Conservation (phyloP, 257 asterid species). For the Thymus quinquecostatus region DNA sequence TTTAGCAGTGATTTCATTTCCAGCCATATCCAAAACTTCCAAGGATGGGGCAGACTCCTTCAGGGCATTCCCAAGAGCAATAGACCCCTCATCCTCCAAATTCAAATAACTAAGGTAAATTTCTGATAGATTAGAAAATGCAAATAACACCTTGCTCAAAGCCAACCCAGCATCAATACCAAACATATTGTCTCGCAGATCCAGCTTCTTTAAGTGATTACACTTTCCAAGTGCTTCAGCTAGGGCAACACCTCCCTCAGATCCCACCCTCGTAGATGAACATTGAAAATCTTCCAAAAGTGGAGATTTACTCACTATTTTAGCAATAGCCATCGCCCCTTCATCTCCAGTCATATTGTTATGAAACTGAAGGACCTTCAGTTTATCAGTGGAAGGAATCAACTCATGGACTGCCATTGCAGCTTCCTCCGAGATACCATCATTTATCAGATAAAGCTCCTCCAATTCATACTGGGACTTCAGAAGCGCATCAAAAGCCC, state of each 20-base stretch:
- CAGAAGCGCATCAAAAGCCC: constrained; percentile 76
- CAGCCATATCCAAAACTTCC: constrained; percentile 85
- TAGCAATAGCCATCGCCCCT: constrained; percentile 82
- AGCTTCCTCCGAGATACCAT: constrained; percentile 93
- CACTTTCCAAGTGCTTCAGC: constrained; percentile 71
- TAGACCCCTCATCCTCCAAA: constrained; percentile 82
- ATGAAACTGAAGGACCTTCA: constrained; percentile 77
- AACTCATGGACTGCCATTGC: constrained; percentile 74
- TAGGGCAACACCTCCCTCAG: constrained; percentile 82
- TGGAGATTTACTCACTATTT: constrained; percentile 60
- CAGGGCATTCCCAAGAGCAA: constrained; percentile 70
- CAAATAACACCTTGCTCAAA: constrained; percentile 55
- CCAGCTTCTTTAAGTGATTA: constrained; percentile 67
- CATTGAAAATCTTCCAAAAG: constrained; percentile 79
- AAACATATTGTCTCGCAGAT: constrained; percentile 90
- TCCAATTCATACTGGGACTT: constrained; percentile 72
- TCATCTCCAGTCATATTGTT: constrained; percentile 95
- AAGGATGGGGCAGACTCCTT: constrained; percentile 71
- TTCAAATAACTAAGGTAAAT: constrained; percentile 85
- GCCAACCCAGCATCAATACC: constrained; percentile 80
- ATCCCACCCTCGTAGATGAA: constrained; percentile 83
- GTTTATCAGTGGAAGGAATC: constrained; percentile 74
- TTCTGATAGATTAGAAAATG: constrained; percentile 61
- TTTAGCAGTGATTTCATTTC: constrained; percentile 83
- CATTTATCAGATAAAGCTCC: constrained; percentile 85